Percentiles rank a stretch among this genome's conserved stretches.
These are phyloP conservation scores for Malassezia furfur DNA, from an alignment of 1,284 basidiomycete species.

Conservation along the genomic window DNA sequence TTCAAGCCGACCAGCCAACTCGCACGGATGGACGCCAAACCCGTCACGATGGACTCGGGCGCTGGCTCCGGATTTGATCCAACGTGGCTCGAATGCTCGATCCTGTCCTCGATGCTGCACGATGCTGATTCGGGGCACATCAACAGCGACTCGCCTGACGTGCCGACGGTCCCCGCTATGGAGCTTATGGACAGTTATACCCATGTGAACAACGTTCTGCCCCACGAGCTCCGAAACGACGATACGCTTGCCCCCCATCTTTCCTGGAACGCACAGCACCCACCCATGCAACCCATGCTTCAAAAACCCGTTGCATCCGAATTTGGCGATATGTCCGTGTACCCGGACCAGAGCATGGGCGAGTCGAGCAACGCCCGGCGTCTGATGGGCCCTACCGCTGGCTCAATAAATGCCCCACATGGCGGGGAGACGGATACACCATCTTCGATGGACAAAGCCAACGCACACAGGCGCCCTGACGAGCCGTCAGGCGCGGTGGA, in stretches of 20 bases:
- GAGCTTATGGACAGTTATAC: conserved; percentile 28
- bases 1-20: background rate
- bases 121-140: conserved; percentile 34
- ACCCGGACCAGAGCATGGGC: background rate
- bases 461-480: background rate
- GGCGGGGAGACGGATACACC: too few species aligned
- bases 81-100: conserved; percentile 79
- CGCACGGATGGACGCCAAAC: background rate
- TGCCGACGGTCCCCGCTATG: conserved; percentile 26
- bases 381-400: background rate
- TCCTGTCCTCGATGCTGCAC: conserved; percentile 72
- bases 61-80: conserved; percentile 53
- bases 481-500: background rate
- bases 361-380: background rate
- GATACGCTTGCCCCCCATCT: background rate
- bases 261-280: background rate
- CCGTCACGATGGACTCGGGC: background rate
- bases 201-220: conserved; percentile 3
- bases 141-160: conserved; percentile 29
- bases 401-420: too few species aligned
- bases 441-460: background rate
- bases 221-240: background rate
- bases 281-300: background rate
- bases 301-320: background rate
- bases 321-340: background rate